Evolutionary conservation across 805 yeast genomes (phyloP), one percentile per base, ranked within the genome.

Genomic region (Wickerhamomyces chaumierensis): DNA sequence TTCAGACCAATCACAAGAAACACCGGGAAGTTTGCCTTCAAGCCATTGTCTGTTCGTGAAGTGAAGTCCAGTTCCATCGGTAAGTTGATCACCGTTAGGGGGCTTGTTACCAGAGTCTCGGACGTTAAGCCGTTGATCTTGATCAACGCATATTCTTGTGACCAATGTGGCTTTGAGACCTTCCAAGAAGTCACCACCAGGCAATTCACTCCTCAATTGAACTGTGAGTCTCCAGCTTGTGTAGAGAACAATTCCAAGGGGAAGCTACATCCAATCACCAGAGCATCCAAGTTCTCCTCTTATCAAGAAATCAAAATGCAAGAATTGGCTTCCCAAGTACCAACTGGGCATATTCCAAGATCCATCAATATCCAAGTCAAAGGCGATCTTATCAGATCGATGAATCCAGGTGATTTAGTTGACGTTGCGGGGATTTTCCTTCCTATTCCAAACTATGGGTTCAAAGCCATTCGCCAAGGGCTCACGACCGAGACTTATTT

Each of bases 261-360:
- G 41, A 87, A 85, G 63, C 68, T 92, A 38, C 86, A 82, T 58
- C 83, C 88, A 75, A 75, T 90, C 34, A 87, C 97, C 12, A 74
- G 99, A 51, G 98, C 98, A 3, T 87, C 96, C 25, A 92, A 92
- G 62, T 92, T 94, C 54, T 71, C 81, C 39, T 84, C 95, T 6
- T 92, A 88, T 69, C 99, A 92, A 64, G 98, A 92, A 53, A 92
- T 88, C 40, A 81, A 85, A 53, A 71, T 92, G 44, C 99, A 92
- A 65, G 99, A 92, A 61, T 66, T 90, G 56, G 84, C 97, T 4
- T 80, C 81, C 47, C 98, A 92, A 63, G 98, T 92, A 15, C 99
- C 99, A 1, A 90, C 88, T 21, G 98, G 98, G 38, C 96, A 90
- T 59, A 92, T 92, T 46, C 99, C 99, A 36, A 74, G 99, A 52